Percentiles rank a stretch among this genome's conserved stretches.
These are phyloP conservation scores for Isochrysis galbana DNA, from an alignment of 78 protist genomes.

Conservation along the genomic window DNA sequence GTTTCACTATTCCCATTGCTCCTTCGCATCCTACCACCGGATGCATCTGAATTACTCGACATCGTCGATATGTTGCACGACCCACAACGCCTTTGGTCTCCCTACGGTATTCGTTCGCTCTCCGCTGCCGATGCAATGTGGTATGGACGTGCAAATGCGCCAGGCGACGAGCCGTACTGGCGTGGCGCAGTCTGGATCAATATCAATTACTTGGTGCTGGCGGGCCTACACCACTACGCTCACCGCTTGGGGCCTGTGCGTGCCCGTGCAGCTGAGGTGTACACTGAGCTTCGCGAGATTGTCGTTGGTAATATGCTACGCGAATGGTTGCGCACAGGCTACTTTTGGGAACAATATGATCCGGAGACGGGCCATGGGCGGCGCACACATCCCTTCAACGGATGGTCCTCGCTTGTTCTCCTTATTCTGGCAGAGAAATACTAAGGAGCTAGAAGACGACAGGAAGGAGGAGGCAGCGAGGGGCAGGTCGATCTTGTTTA, in stretches of 20 bases:
- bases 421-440: slow-evolving; percentile 57
- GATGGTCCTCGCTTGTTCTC: slow-evolving; percentile 88
- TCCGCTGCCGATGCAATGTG: slow-evolving; percentile 50
- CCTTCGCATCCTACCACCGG: slow-evolving; percentile 28
- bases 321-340: slow-evolving; percentile 73
- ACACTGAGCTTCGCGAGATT: slow-evolving; percentile 52
- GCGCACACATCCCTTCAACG: slow-evolving; percentile 85
- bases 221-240: slow-evolving; percentile 31
- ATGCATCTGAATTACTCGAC: background rate
- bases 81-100: slow-evolving; percentile 55
- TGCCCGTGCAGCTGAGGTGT: background rate
- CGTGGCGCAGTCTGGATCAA: slow-evolving; percentile 94
- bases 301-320: slow-evolving; percentile 22
- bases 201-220: slow-evolving; percentile 85
- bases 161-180: slow-evolving; percentile 77
- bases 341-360: slow-evolving; percentile 89
- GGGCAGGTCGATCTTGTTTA: no score
- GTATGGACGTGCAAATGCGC: slow-evolving; percentile 64
- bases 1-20: slow-evolving; percentile 84
- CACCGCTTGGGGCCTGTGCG: background rate
- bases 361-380: slow-evolving; percentile 74
- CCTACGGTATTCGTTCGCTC: slow-evolving; percentile 64
- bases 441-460: no score
- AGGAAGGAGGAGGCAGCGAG: no score
- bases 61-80: slow-evolving; percentile 36